Evolutionary conservation across 2,329 filamentous ascomycete genomes (phyloP).

Genomic region (Penicillium crustosum): DNA sequence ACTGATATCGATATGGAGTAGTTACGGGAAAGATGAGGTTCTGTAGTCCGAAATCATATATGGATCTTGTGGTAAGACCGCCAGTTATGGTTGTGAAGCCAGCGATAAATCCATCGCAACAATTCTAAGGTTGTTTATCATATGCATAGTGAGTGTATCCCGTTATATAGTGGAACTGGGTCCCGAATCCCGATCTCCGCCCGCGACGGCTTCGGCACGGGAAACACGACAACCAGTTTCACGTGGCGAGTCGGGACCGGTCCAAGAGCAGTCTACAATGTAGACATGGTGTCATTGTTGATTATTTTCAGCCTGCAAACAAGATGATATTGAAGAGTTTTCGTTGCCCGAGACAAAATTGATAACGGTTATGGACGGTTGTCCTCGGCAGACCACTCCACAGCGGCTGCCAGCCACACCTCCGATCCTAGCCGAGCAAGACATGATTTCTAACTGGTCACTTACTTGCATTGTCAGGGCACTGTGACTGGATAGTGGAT

Average conservation of each 20-base stretch:
- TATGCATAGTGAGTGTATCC: neutral
- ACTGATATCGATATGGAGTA: no score
- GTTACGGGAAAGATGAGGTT: no score
- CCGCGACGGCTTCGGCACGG: slow-evolving; percentile 6
- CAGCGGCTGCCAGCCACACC: slow-evolving; percentile 2
- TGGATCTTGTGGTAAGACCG: no score
- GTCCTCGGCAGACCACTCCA: neutral
- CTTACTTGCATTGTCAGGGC: neutral
- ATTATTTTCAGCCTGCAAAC: neutral
- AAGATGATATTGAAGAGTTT: neutral
- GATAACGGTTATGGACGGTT: slow-evolving; percentile 16
- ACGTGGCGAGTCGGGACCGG: neutral
- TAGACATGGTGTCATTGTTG: neutral
- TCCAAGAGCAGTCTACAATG: neutral
- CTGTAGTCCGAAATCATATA: no score
- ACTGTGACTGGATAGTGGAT: slow-evolving; percentile 6
- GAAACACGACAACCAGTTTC: neutral
- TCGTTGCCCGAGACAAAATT: slow-evolving; percentile 1
- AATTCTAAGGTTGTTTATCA: neutral
- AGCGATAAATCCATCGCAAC: neutral
- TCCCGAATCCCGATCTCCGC: neutral
- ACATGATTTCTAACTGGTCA: neutral
- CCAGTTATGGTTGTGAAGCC: no score
- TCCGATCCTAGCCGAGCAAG: slow-evolving; percentile 7
- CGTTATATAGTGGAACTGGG: neutral